phyloP scores from a whole-genome alignment of 208 protist genomes.

The Phytomonas francai region DNA sequence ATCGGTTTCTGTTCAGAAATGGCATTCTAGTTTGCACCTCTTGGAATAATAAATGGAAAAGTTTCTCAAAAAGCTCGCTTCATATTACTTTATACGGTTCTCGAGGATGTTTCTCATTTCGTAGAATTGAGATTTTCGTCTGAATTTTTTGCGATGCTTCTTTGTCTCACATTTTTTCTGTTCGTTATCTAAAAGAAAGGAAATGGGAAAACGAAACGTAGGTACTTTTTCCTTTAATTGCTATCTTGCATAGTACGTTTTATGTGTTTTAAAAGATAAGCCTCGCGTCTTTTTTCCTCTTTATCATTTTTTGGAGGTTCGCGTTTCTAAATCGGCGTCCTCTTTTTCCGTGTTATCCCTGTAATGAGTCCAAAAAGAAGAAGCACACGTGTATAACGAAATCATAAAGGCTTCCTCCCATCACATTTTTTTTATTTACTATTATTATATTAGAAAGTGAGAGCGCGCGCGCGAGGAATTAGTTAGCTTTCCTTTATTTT shows the following conservation, averaged over 20 bases:
- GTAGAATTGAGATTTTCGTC: not conserved
- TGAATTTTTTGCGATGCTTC: not conserved
- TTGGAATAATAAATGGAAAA: not conserved
- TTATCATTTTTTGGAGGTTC: not conserved
- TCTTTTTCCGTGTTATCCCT: not conserved
- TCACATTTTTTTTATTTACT: slow-evolving; percentile 6
- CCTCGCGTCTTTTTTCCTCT: not conserved
- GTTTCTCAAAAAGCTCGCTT: not conserved
- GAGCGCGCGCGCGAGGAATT: not conserved
- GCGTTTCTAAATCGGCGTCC: not conserved
- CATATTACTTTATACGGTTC: not conserved
- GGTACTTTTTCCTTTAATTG: not conserved
- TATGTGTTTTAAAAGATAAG: not conserved
- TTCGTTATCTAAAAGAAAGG: not conserved
- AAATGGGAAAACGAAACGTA: no score
- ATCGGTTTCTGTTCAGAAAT: not conserved
- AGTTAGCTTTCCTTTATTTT: slow-evolving; percentile 5
- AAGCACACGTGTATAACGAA: not conserved
- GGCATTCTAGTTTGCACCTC: not conserved
- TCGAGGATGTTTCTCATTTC: not conserved
- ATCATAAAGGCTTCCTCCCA: not conserved
- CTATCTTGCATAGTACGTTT: not conserved
- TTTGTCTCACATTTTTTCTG: no score
- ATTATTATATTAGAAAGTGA: slow-evolving; percentile 3
- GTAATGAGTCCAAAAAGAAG: not conserved